Percentiles rank a stretch among this genome's conserved stretches.
phyloP scores from a whole-genome alignment of 2,329 filamentous ascomycete species.

The Cadophora sp. region DNA sequence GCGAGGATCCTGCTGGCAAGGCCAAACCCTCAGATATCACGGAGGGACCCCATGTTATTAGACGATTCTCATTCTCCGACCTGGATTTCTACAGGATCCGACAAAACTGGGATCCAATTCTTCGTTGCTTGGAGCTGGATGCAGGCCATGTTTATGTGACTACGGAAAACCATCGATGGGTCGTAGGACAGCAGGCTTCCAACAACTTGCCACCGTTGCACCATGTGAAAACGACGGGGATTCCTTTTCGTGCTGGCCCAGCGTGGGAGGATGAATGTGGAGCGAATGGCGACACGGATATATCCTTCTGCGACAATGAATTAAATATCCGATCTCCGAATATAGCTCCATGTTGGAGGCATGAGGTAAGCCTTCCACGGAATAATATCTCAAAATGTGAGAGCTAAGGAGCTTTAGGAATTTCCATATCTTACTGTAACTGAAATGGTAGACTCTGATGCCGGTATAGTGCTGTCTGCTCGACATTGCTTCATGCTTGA shows the following conservation, averaged over 20 bases:
- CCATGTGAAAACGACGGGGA: slow-evolving; percentile 56
- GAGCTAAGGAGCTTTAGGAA: slow-evolving; percentile 44
- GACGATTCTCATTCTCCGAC: slow-evolving; percentile 56
- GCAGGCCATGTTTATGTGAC: slow-evolving; percentile 58
- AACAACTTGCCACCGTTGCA: slow-evolving; percentile 52
- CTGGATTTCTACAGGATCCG: slow-evolving; percentile 60
- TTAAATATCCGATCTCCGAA: slow-evolving; percentile 41
- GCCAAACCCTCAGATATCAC: slow-evolving; percentile 45
- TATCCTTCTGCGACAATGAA: slow-evolving; percentile 37
- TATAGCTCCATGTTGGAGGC: slow-evolving; percentile 59
- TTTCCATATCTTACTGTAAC: slow-evolving; percentile 58
- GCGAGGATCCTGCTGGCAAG: slow-evolving; percentile 54
- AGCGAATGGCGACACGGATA: slow-evolving; percentile 38
- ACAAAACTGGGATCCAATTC: slow-evolving; percentile 57
- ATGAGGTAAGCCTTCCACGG: slow-evolving; percentile 45
- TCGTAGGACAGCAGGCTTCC: slow-evolving; percentile 53
- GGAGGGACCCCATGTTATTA: slow-evolving; percentile 54
- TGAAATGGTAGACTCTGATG: slow-evolving; percentile 52
- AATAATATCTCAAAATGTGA: background rate
- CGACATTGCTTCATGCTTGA: slow-evolving; percentile 56
- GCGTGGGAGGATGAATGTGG: slow-evolving; percentile 57
- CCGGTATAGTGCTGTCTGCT: slow-evolving; percentile 55
- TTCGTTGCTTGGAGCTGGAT: slow-evolving; percentile 58
- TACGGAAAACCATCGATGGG: slow-evolving; percentile 61
- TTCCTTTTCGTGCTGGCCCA: slow-evolving; percentile 62